Percentiles rank a stretch among this genome's conserved stretches.
phyloP scores from a whole-genome alignment of 2,329 filamentous ascomycete genomes.

The Chlorencoelia australis region DNA sequence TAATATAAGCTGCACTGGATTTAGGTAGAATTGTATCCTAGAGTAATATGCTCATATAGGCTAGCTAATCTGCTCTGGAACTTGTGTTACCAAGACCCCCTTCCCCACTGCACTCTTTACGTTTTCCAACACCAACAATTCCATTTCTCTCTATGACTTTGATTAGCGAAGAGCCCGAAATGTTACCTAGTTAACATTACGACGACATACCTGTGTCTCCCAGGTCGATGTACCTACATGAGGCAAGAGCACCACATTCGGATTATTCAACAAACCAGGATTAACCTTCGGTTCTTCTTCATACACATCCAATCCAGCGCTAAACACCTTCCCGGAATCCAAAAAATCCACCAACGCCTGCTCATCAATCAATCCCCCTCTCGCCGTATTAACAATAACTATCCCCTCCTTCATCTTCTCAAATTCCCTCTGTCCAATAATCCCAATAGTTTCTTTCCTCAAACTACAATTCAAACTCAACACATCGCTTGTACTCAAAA shows the following conservation, averaged over 20 bases:
- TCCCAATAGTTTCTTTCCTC: constrained; percentile 55
- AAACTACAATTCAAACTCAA: constrained; percentile 69
- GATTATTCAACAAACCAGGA: constrained; percentile 59
- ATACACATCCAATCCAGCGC: constrained; percentile 68
- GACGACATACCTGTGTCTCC: constrained; percentile 35
- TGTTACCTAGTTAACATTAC: not conserved
- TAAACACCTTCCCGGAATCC: constrained; percentile 54
- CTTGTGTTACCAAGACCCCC: constrained; percentile 52
- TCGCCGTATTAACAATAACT: constrained; percentile 72
- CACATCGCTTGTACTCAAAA: constrained; percentile 61
- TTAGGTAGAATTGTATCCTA: too few species aligned
- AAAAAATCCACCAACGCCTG: constrained; percentile 64
- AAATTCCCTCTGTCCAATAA: constrained; percentile 61
- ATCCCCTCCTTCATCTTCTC: constrained; percentile 66
- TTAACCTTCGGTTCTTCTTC: constrained; percentile 71
- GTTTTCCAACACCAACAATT: constrained; percentile 65
- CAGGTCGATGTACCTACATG: constrained; percentile 77
- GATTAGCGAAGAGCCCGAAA: not conserved
- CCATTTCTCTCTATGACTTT: constrained; percentile 46
- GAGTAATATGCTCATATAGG: too few species aligned
- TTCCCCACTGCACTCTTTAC: constrained; percentile 50
- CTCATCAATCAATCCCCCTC: constrained; percentile 72
- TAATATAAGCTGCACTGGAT: too few species aligned
- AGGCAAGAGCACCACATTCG: constrained; percentile 62
- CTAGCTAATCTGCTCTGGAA: constrained; percentile 56